phyloP scores from a whole-genome alignment of 306 rosid species.

The Prunus salicina region DNA sequence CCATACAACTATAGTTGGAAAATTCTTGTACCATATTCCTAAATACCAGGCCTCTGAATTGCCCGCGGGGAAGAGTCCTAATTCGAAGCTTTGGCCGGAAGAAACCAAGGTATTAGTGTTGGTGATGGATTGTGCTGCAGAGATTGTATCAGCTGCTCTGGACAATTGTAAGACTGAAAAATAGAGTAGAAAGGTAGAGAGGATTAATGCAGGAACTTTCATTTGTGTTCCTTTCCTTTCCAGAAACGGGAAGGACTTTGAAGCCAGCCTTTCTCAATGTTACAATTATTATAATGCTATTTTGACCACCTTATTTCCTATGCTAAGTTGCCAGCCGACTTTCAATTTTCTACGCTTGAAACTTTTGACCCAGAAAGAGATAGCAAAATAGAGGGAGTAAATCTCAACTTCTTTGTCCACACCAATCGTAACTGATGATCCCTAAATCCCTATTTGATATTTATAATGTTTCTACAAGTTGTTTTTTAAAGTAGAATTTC shows the following conservation, averaged over 20 bases:
- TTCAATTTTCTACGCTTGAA: too few relatives aligned
- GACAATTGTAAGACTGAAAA: background rate
- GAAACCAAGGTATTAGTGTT: constrained; percentile 9
- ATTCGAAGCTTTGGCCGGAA: constrained; percentile 3
- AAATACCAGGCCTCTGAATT: constrained; percentile 10
- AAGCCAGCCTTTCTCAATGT: too few relatives aligned
- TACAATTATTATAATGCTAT: too few relatives aligned
- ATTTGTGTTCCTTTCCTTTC: background rate
- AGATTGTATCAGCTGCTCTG: constrained; percentile 6
- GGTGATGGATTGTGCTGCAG: background rate
- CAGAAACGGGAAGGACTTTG: background rate
- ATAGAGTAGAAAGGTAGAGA: background rate
- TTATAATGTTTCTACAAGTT: too few relatives aligned
- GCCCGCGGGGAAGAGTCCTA: constrained; percentile 16
- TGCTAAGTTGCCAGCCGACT: too few relatives aligned
- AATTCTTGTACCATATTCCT: constrained; percentile 24
- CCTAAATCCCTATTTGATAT: too few relatives aligned
- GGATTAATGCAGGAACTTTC: background rate
- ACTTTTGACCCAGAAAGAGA: too few relatives aligned
- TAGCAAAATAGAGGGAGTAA: too few relatives aligned
- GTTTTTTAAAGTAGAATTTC: too few relatives aligned
- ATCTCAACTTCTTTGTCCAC: too few relatives aligned
- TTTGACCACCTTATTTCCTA: too few relatives aligned
- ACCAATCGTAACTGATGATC: too few relatives aligned
- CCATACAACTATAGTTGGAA: constrained; percentile 12